A percentile compares a stretch with the other conserved stretches of the same genome.
phyloP scores from a whole-genome alignment of 371 early-diverging fungal genomes.

The Mortierella sp. region DNA sequence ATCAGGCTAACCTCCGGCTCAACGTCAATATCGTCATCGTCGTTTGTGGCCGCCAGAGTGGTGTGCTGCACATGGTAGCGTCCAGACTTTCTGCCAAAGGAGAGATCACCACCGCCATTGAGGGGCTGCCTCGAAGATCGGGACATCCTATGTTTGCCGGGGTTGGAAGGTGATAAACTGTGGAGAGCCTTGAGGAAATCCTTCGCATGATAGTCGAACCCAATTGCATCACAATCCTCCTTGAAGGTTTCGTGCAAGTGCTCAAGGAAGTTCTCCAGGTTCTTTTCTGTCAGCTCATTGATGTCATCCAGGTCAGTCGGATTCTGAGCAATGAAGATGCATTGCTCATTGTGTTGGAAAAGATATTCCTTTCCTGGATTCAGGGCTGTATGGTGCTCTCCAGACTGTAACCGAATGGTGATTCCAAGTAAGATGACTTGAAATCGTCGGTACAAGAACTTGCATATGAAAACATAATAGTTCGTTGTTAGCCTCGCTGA shows the following conservation, averaged over 20 bases:
- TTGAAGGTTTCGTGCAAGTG: conserved; percentile 33
- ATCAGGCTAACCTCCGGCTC: conserved; percentile 45
- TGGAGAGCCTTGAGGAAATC: conserved; percentile 40
- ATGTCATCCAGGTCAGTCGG: conserved; percentile 66
- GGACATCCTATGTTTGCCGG: conserved; percentile 16
- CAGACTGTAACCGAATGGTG: conserved; percentile 55
- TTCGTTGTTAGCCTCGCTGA: not conserved
- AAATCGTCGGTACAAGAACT: conserved; percentile 71
- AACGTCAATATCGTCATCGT: conserved; percentile 51
- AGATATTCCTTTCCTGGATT: conserved; percentile 75
- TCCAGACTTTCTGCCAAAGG: conserved; percentile 23
- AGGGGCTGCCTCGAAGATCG: conserved; percentile 5
- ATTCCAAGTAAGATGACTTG: conserved; percentile 79
- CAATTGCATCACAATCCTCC: conserved; percentile 28
- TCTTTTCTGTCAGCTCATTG: conserved; percentile 31
- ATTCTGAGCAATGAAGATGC: conserved; percentile 76
- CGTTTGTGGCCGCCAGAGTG: conserved; percentile 21
- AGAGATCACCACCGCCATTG: not conserved
- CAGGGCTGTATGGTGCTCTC: conserved; percentile 59
- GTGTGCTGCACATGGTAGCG: conserved; percentile 24
- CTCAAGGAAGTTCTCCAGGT: conserved; percentile 36
- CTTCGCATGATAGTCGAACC: conserved; percentile 44
- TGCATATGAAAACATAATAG: not conserved
- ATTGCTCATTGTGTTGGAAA: conserved; percentile 66
- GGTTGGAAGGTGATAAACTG: conserved; percentile 14